These are phyloP conservation scores for Strobilomyces confusus DNA, from an alignment of 768 basidiomycete species.

Conservation along the genomic window DNA sequence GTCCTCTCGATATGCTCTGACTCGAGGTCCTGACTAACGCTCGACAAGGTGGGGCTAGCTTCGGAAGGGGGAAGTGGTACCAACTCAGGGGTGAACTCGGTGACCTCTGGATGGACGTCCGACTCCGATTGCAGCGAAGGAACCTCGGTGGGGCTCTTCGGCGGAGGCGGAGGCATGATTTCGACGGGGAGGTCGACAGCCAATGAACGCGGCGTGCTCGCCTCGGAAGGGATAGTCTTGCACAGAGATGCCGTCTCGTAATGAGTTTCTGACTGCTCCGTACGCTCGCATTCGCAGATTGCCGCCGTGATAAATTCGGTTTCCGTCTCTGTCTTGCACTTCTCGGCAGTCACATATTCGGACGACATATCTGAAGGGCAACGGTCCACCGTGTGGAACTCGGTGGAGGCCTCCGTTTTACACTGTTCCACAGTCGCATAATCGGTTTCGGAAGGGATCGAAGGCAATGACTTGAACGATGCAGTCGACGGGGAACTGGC, in stretches of 20 bases:
- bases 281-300: constrained; percentile 30
- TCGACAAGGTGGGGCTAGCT: constrained; percentile 27
- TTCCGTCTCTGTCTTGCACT: constrained; percentile 29
- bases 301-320: constrained; percentile 50
- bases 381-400: constrained; percentile 47
- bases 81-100: constrained; percentile 20
- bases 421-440: constrained; percentile 42
- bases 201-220: constrained; percentile 35
- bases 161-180: constrained; percentile 22
- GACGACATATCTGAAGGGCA: constrained; percentile 40
- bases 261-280: constrained; percentile 40
- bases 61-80: constrained; percentile 41
- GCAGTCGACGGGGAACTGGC: constrained; percentile 41
- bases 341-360: constrained; percentile 49
- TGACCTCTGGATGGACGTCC: constrained; percentile 13
- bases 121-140: constrained; percentile 27
- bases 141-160: constrained; percentile 27
- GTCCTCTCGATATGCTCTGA: constrained; percentile 14
- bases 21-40: constrained; percentile 20
- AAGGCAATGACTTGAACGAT: constrained; percentile 56
- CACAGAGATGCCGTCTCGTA: constrained; percentile 49
- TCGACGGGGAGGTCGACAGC: constrained; percentile 28
- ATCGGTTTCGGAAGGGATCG: constrained; percentile 54
- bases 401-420: constrained; percentile 38
- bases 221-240: constrained; percentile 35